Evolutionary conservation across 176 grass and related monocot genomes (phyloP), one percentile per base, ranked within the genome.

Genomic region (Oryza longistaminata): DNA sequence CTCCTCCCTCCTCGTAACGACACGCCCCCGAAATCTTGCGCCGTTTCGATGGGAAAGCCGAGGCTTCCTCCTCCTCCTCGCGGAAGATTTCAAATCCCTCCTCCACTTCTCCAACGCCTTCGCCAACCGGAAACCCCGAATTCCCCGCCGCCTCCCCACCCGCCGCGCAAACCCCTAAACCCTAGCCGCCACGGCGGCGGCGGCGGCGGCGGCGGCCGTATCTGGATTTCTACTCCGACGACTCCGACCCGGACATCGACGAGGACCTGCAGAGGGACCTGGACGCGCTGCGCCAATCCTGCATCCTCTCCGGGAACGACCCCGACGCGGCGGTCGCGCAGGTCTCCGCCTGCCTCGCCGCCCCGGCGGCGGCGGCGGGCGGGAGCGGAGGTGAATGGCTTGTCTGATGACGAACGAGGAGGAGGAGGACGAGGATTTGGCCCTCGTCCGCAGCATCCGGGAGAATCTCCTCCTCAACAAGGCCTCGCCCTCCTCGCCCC

Each of bases 381-480:
- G 53, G 24, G 29, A 77, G 26, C 35, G 10, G 45, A 64, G 6
- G 14, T 3, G 3, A 8, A 26, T 22, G 58, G 26, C 4, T 77
- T 15, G 8, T 88, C 85, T 15, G 88, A 81, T 16, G 72, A 85
- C 0, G 90, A 88, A 88, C 4, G 89, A 88, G 0, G 79, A 76
- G 7, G 92, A 88, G 5, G 92, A 83, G 31, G 82, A 82, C 33
- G 88, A 90, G 8, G 90, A 92, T 69, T 42, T 91, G 15, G 80
- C 80, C 40, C 87, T 98, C 46, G 91, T 98, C n/a, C 83, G 64
- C n/a, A 82, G 83, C 34, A 74, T 98, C 58, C 86, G 81, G n/a
- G 96, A 81, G 53, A 90, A 90, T 22, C 85, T 98, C 73, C 49
- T 31, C 84, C 64, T 73, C 7, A 81, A 43, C 10, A 82, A 73